These are phyloP conservation scores for Quercus wislizeni DNA, from an alignment of 306 rosid genomes.

Conservation along the genomic window DNA sequence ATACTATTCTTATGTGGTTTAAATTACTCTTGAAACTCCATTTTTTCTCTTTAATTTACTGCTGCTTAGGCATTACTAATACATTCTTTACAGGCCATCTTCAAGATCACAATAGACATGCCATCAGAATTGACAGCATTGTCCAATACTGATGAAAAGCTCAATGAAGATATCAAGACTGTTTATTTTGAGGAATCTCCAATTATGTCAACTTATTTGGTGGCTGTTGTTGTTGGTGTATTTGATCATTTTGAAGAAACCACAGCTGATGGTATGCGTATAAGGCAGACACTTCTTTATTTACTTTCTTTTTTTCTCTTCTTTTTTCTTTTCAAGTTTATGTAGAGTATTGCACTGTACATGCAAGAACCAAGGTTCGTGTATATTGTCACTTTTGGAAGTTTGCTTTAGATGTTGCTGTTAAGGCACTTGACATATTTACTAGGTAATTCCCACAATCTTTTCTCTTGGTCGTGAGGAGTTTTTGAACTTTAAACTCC, in stretches of 20 bases:
- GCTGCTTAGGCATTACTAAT: no score
- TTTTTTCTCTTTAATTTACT: neutral
- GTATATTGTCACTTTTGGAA: constrained; percentile 48
- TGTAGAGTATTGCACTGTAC: neutral
- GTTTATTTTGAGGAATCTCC: constrained; percentile 56
- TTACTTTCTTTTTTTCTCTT: neutral
- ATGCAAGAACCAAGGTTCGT: constrained; percentile 50
- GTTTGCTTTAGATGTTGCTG: constrained; percentile 45
- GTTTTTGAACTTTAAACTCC: no score
- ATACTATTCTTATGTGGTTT: neutral
- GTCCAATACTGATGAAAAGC: constrained; percentile 53
- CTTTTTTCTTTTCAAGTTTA: neutral
- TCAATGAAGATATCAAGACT: constrained; percentile 38
- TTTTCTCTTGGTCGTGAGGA: no score
- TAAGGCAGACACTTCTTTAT: neutral
- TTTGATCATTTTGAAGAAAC: constrained; percentile 52
- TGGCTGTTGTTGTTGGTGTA: constrained; percentile 52
- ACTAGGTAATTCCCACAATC: neutral
- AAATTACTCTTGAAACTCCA: neutral
- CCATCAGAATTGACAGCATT: constrained; percentile 55
- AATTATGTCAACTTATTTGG: constrained; percentile 65
- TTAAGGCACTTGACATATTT: constrained; percentile 44
- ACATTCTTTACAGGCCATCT: constrained; percentile 45
- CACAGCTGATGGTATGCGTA: constrained; percentile 36
- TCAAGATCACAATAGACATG: neutral